phyloP scores from a whole-genome alignment of 2,329 filamentous ascomycete genomes.

The Thermoascus crustaceus region DNA sequence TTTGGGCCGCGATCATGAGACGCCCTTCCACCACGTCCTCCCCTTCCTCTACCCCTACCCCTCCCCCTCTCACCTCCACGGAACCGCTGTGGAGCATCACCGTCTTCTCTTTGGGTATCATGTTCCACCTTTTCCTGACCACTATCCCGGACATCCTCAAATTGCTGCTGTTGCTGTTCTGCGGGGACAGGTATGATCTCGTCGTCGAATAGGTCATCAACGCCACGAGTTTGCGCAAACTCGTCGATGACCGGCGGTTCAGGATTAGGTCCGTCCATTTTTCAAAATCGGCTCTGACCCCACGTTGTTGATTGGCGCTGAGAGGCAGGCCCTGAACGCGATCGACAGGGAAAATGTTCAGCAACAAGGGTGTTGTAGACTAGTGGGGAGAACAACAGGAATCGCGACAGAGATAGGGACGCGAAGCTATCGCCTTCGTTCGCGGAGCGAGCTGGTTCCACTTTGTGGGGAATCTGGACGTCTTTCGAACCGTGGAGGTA shows the following conservation, averaged over 20 bases:
- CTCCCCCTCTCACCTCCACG: constrained; percentile 24
- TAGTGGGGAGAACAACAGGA: too few species aligned
- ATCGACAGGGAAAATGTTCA: too few species aligned
- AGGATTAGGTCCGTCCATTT: constrained; percentile 5
- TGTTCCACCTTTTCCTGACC: constrained; percentile 9
- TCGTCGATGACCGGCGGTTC: constrained; percentile 32
- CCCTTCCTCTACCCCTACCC: constrained; percentile 20
- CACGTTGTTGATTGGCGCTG: too few species aligned
- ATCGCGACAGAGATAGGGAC: too few species aligned
- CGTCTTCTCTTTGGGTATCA: constrained; percentile 12
- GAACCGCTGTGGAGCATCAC: constrained; percentile 18
- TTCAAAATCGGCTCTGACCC: too few species aligned
- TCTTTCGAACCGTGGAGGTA: too few species aligned
- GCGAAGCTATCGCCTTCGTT: too few species aligned
- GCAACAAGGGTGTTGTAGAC: too few species aligned
- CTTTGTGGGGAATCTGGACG: too few species aligned
- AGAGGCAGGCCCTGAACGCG: too few species aligned
- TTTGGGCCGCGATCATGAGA: constrained; percentile 14
- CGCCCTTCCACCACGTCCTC: constrained; percentile 18
- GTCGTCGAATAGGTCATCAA: constrained; percentile 45
- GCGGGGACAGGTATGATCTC: constrained; percentile 40
- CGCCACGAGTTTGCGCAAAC: constrained; percentile 43
- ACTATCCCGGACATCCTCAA: constrained; percentile 9
- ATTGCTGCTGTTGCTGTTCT: constrained; percentile 19
- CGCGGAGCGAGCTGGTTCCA: too few species aligned